phyloP scores from a whole-genome alignment of 169 alveolate genomes.

The Cryptosporidium sp. region DNA sequence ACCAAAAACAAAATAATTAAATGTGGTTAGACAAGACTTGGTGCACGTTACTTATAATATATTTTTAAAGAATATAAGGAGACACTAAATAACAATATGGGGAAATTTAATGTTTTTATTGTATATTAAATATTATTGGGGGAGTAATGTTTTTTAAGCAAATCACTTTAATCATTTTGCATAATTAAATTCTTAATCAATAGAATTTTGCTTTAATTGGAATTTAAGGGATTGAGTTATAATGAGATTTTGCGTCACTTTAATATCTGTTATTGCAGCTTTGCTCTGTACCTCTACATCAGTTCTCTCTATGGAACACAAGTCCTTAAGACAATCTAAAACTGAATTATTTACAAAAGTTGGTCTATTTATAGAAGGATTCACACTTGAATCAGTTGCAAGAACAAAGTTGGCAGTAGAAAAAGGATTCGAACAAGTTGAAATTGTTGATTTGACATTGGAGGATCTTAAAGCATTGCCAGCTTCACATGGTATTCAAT shows the following conservation, averaged over 20 bases:
- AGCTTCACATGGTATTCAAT: neutral
- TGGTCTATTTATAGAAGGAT: slow-evolving; percentile 44
- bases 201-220: neutral
- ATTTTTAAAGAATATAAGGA: neutral
- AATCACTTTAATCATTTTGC: neutral
- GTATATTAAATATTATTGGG: neutral
- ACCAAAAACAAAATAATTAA: too few species aligned
- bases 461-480: neutral
- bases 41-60: neutral
- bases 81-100: neutral
- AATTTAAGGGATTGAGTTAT: neutral
- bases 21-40: neutral
- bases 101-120: neutral
- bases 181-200: too few species aligned
- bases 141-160: neutral
- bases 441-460: slow-evolving; percentile 16
- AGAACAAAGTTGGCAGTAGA: neutral
- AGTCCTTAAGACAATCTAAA: slow-evolving; percentile 24
- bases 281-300: neutral
- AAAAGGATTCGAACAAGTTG: slow-evolving; percentile 23
- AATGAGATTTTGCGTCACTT: neutral
- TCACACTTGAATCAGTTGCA: neutral
- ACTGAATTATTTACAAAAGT: neutral
- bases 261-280: neutral
- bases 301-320: slow-evolving; percentile 13